Percentiles rank a stretch among this genome's conserved stretches.
Conservation (phyloP, 2,329 filamentous ascomycete genomes). For the Calonectria pseudoturangicola region DNA sequence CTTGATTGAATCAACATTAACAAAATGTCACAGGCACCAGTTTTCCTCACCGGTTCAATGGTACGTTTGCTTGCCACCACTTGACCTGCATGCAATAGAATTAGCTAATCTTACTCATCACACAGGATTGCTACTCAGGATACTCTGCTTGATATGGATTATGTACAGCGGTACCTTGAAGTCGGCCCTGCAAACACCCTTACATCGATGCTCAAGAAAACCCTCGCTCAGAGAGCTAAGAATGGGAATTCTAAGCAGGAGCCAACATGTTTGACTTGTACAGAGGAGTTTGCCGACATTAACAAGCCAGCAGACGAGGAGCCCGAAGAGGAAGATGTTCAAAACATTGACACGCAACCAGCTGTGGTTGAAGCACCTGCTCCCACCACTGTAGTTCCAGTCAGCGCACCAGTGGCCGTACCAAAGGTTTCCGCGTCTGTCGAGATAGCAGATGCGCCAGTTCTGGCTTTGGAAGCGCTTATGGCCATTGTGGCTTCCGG, state of each 20-base stretch:
- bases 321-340: background rate
- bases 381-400: background rate
- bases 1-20: background rate
- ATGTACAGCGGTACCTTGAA: background rate
- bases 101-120: background rate
- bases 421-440: background rate
- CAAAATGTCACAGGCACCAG: background rate
- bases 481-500: background rate
- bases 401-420: background rate
- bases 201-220: background rate
- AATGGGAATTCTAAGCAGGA: background rate
- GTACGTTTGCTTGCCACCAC: background rate
- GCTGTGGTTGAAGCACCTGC: background rate
- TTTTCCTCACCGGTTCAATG: background rate
- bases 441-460: background rate
- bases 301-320: background rate
- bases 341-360: background rate
- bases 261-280: background rate
- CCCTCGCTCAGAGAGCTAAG: background rate
- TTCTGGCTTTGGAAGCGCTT: background rate
- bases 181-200: background rate
- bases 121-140: background rate
- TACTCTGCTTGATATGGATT: background rate
- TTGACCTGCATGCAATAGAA: background rate
- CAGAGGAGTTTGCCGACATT: background rate